Base-by-base conservation (phyloP, 768 basidiomycete species). In the Rhizopogon rudus region DNA sequence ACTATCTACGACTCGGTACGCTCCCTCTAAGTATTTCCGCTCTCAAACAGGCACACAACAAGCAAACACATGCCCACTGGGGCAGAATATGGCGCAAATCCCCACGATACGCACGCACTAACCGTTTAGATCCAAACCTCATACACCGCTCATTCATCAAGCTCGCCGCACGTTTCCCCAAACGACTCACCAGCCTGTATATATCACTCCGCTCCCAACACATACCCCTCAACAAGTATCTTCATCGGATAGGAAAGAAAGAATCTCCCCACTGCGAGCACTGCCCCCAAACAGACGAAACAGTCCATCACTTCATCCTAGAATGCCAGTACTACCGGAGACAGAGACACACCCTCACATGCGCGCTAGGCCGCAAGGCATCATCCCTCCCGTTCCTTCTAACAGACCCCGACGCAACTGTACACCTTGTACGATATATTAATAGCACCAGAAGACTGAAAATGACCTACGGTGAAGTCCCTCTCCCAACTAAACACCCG, bases 181-280 rank as follows among this genome's bases (percentile, higher is more conserved):
- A 61, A 31, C 53, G 54, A 25, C 46, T 64, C 3, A 55, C 62
- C 10, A 63, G 65, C 43, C 35, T 73, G 3, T 43, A 74, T 0
- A 56, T 61, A 0, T 72, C 72, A 52, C 63, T 76, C 17, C 43
- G 65, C 2, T 66, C 67, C 1, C 68, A 65, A 2, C 73, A 74
- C 45, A 49, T 59, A 5, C 64, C 68, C 0, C 63, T 75, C 0
- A 60, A 66, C 28, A 51, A 62, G 14, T 62, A 74, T 58, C 67
- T 75, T 0, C 59, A 69, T 46, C 44, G 56, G 2, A 67, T 76
- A 9, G 48, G 53, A 0, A 58, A 57, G 20, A 54, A 43, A 0
- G 65, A 71, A 12, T 59, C 57, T 1, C 63, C 70, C 9, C 31
- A 29, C 6, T 31, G 22, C 22, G 22, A 25, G 22, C 22, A 25